phyloP scores from a whole-genome alignment of 2,329 filamentous ascomycete genomes.

The Ophiostoma fasciatum region DNA sequence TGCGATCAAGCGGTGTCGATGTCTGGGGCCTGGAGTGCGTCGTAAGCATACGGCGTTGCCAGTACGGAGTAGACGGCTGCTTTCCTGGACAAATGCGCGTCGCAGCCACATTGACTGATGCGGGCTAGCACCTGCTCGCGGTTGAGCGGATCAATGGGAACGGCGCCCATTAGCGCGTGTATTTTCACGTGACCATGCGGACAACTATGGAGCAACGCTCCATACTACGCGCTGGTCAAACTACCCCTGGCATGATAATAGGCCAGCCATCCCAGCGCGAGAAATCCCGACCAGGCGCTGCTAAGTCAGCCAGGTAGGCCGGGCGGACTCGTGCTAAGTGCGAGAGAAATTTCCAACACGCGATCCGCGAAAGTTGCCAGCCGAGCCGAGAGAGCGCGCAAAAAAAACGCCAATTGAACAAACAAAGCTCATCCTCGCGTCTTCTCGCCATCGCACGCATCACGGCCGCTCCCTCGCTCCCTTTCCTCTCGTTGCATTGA shows the following conservation, averaged over 20 bases:
- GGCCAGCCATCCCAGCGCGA: constrained; percentile 3
- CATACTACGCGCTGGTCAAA: no score
- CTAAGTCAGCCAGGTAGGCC: not conserved
- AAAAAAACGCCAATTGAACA: constrained; percentile 8
- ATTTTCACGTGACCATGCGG: constrained; percentile 6
- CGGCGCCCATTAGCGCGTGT: not conserved
- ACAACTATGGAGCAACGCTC: no score
- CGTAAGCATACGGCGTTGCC: no score
- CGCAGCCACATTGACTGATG: no score
- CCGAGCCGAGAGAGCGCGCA: constrained; percentile 4
- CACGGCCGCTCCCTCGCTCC: no score
- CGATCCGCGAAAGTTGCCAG: constrained; percentile 6
- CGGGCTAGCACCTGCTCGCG: no score
- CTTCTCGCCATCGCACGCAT: no score
- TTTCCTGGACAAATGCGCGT: no score
- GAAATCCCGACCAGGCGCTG: constrained; percentile 5
- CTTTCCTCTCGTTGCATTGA: not conserved
- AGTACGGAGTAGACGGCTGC: no score
- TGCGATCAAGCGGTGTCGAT: no score
- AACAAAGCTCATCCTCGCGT: constrained; percentile 1
- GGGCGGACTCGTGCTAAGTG: not conserved
- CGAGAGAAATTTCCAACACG: constrained; percentile 12
- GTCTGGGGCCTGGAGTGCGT: no score
- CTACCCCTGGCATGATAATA: constrained; percentile 1
- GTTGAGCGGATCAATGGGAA: not conserved